A percentile compares a stretch with the other conserved stretches of the same genome.
These are phyloP conservation scores for Pseudonitzschia delicatissima DNA, from an alignment of 108 stramenopile genomes.

Conservation along the genomic window DNA sequence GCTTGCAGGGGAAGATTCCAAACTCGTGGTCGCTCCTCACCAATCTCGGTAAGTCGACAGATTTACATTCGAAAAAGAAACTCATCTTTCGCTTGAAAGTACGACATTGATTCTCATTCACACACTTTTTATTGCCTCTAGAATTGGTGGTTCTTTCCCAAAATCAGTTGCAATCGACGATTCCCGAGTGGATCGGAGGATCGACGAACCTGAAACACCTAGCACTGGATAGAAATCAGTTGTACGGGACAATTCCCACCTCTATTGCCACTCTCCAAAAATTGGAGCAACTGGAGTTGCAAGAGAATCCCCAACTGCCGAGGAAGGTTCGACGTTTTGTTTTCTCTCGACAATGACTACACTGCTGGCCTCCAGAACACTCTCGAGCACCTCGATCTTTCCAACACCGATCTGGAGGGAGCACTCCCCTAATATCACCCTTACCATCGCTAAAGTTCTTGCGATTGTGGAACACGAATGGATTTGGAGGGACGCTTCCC, in stretches of 20 bases:
- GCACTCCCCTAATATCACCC: constrained; percentile 10
- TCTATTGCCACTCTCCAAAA: constrained; percentile 2
- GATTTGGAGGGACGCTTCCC: constrained; percentile 21
- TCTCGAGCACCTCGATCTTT: constrained; percentile 22
- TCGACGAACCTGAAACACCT: constrained; percentile 16
- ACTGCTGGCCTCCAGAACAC: neutral
- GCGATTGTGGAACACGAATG: neutral
- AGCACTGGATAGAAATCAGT: constrained; percentile 14
- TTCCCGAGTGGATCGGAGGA: constrained; percentile 21
- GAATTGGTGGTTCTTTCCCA: constrained; percentile 17
- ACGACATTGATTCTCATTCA: neutral
- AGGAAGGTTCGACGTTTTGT: constrained; percentile 17
- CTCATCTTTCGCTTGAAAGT: no score
- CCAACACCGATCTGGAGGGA: constrained; percentile 19
- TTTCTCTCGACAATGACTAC: neutral
- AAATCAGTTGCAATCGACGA: constrained; percentile 16
- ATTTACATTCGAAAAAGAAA: neutral
- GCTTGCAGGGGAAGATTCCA: constrained; percentile 25
- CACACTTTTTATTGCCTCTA: neutral
- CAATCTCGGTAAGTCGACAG: constrained; percentile 18
- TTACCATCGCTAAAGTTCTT: constrained; percentile 8
- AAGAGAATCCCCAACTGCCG: constrained; percentile 8
- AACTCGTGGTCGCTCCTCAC: constrained; percentile 18
- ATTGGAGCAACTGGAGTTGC: constrained; percentile 16
- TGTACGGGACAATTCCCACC: constrained; percentile 20